These are phyloP conservation scores for Xanthoceras sorbifolium DNA, from an alignment of 345 rosid species.

Conservation along the genomic window DNA sequence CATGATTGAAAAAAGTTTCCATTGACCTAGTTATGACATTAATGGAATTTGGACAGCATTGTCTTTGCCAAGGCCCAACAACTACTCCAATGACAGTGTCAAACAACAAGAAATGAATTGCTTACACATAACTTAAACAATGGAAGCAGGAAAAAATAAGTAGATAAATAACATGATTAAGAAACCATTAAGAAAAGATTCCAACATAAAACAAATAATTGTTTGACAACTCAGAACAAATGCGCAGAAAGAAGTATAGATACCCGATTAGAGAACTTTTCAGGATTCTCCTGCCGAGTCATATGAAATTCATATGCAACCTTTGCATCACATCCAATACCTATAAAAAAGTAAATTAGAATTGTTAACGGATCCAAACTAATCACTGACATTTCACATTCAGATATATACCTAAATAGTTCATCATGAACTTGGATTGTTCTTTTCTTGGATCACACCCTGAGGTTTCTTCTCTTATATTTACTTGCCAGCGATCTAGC, in stretches of 20 bases:
- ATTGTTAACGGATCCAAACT: constrained; percentile 18
- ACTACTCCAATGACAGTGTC: background rate
- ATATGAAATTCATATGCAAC: constrained; percentile 82
- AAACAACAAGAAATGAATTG: background rate
- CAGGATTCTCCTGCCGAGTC: constrained; percentile 79
- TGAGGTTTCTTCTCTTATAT: constrained; percentile 48
- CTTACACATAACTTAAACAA: background rate
- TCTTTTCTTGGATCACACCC: constrained; percentile 35
- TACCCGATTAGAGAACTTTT: constrained; percentile 85
- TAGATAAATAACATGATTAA: background rate
- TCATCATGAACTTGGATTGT: constrained; percentile 73
- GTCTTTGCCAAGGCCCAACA: background rate
- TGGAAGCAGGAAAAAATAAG: constrained; percentile 1
- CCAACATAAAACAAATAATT: background rate
- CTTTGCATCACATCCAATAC: constrained; percentile 91
- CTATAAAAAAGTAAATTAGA: constrained; percentile 37
- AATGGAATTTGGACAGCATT: background rate
- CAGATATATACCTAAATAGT: constrained; percentile 62
- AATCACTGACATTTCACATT: constrained; percentile 4
- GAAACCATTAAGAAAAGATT: background rate
- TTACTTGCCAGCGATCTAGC: constrained; percentile 84
- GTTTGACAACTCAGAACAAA: background rate
- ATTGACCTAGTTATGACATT: background rate
- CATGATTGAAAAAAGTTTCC: background rate
- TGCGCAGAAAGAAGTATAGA: background rate